A percentile compares a stretch with the other conserved stretches of the same genome.
These are phyloP conservation scores for Hamamelis virginiana DNA, from an alignment of 164 flowering plant genomes.

Conservation along the genomic window DNA sequence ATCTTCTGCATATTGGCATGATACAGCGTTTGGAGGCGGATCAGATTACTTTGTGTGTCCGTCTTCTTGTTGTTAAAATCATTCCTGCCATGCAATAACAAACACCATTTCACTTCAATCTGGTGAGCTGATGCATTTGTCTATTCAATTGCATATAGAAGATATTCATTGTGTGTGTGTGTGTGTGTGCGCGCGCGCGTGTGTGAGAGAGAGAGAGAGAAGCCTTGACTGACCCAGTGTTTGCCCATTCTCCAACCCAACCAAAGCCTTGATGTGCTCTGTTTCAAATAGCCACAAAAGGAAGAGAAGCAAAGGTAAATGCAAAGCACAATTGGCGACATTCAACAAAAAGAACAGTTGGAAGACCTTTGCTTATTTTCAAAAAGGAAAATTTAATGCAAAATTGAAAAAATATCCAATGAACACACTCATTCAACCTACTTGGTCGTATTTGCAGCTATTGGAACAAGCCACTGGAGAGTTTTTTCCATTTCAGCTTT, in stretches of 20 bases:
- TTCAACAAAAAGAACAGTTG: neutral
- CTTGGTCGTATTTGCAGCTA: conserved; percentile 75
- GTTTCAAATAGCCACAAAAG: conserved; percentile 18
- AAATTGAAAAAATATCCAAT: neutral
- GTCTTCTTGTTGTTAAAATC: conserved; percentile 52
- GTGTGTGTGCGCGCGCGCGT: neutral
- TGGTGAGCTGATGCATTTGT: neutral
- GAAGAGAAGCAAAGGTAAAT: neutral
- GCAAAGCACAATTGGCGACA: neutral
- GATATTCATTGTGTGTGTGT: neutral
- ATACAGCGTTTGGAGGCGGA: conserved; percentile 70
- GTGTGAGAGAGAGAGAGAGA: conserved; percentile 6
- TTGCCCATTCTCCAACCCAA: conserved; percentile 93
- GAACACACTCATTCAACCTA: conserved; percentile 22
- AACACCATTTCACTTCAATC: neutral
- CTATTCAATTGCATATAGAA: neutral
- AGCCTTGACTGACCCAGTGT: conserved; percentile 48
- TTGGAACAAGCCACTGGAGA: conserved; percentile 74
- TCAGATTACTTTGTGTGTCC: conserved; percentile 21
- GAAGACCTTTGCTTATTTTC: neutral
- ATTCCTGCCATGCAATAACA: conserved; percentile 33
- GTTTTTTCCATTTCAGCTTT: conserved; percentile 80
- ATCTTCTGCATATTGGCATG: conserved; percentile 65
- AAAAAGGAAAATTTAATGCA: neutral
- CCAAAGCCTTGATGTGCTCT: conserved; percentile 90